A percentile compares a stretch with the other conserved stretches of the same genome.
These are phyloP conservation scores for Stagonosporopsis rhizophila DNA, from an alignment of 2,329 filamentous ascomycete genomes.

Conservation along the genomic window DNA sequence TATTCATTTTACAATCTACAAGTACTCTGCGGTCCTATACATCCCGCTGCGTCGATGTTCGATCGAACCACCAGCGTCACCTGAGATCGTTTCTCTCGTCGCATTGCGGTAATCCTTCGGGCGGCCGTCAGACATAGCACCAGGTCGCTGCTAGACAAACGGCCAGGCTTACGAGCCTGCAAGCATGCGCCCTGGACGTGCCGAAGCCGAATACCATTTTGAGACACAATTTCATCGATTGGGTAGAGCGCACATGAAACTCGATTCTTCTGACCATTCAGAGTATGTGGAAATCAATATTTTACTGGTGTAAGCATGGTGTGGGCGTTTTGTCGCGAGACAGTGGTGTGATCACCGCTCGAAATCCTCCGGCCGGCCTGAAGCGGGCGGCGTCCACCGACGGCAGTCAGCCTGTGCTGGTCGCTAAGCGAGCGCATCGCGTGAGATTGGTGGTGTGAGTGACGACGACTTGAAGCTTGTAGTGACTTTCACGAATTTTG, in stretches of 20 bases:
- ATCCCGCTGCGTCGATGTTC: neutral
- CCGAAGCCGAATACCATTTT: conserved; percentile 1
- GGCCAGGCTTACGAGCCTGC: conserved; percentile 14
- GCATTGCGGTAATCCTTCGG: conserved; percentile 5
- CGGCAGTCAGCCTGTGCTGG: conserved; percentile 17
- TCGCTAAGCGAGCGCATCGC: conserved; percentile 4
- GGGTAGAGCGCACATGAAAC: neutral
- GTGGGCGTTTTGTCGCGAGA: conserved; percentile 23
- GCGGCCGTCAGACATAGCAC: neutral
- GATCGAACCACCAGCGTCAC: conserved; percentile 29
- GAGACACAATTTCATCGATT: neutral
- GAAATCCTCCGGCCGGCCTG: conserved; percentile 10
- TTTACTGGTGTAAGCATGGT: conserved; percentile 13
- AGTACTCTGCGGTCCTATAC: neutral
- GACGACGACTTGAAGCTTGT: neutral
- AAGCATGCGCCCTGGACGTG: neutral
- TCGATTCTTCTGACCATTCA: neutral
- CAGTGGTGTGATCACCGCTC: conserved; percentile 34
- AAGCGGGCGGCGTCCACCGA: conserved; percentile 29
- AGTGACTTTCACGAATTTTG: too few relatives aligned
- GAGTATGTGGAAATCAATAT: neutral
- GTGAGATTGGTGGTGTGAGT: conserved; percentile 18
- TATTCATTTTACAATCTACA: conserved; percentile 1
- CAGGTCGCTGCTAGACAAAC: neutral
- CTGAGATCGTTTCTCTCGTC: conserved; percentile 15